These are phyloP conservation scores for Pyrenula aspistea DNA, from an alignment of 495 filamentous ascomycete species.

Conservation along the genomic window DNA sequence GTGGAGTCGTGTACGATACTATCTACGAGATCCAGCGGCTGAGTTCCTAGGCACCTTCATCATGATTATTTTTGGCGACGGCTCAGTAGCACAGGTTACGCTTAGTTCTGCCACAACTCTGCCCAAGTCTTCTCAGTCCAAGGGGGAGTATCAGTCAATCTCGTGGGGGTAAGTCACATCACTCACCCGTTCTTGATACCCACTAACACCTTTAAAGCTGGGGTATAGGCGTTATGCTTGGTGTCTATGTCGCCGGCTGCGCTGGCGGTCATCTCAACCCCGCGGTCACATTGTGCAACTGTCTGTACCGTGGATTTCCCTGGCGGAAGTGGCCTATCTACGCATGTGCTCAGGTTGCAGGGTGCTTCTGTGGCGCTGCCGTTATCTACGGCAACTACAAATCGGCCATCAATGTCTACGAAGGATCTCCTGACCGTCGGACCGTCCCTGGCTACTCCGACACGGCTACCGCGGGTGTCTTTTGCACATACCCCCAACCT, in stretches of 20 bases:
- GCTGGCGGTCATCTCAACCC: slow-evolving; percentile 55
- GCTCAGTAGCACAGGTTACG: slow-evolving; percentile 45
- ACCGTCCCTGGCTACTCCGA: slow-evolving; percentile 43
- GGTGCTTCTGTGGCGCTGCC: slow-evolving; percentile 39
- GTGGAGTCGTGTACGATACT: slow-evolving; percentile 34
- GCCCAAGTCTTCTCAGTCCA: slow-evolving; percentile 22
- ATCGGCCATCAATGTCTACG: slow-evolving; percentile 39
- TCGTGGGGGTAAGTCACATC: slow-evolving; percentile 41
- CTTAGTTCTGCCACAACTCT: slow-evolving; percentile 27
- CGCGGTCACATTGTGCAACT: slow-evolving; percentile 51
- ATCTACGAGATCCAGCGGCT: slow-evolving; percentile 41
- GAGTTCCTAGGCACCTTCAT: slow-evolving; percentile 57
- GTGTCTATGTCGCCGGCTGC: slow-evolving; percentile 47
- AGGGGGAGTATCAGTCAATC: slow-evolving; percentile 47
- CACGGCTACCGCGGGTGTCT: slow-evolving; percentile 51
- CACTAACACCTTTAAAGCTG: slow-evolving; percentile 9
- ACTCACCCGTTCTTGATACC: not conserved
- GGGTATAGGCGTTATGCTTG: slow-evolving; percentile 47
- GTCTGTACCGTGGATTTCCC: slow-evolving; percentile 47
- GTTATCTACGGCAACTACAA: slow-evolving; percentile 48
- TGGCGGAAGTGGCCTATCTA: slow-evolving; percentile 49
- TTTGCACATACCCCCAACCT: slow-evolving; percentile 51
- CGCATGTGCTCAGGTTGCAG: slow-evolving; percentile 38
- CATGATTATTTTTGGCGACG: slow-evolving; percentile 51
- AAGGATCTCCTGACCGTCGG: slow-evolving; percentile 38